Percentiles rank a stretch among this genome's conserved stretches.
phyloP scores from a whole-genome alignment of 208 protist genomes.

The Leishmania guyanensis region DNA sequence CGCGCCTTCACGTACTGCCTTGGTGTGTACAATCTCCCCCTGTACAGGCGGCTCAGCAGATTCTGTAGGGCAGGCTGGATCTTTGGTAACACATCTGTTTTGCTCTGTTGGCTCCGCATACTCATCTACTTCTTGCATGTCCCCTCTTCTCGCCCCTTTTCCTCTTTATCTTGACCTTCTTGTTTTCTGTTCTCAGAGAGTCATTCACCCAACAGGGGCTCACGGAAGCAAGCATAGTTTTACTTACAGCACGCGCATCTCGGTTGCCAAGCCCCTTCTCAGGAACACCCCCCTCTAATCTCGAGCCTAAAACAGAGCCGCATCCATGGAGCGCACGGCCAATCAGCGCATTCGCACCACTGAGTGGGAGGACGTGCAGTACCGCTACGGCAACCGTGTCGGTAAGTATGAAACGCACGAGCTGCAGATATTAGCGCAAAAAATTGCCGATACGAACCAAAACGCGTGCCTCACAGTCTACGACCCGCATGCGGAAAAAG shows the following conservation, averaged over 20 bases:
- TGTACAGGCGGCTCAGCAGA: not conserved
- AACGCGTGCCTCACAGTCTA: slow-evolving; percentile 73
- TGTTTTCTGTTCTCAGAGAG: not conserved
- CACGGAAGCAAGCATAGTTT: not conserved
- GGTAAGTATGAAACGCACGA: slow-evolving; percentile 87
- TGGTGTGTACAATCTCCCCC: not conserved
- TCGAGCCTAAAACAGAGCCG: not conserved
- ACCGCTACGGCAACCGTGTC: slow-evolving; percentile 87
- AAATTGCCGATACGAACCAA: slow-evolving; percentile 71
- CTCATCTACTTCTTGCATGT: not conserved
- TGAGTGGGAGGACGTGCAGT: slow-evolving; percentile 93
- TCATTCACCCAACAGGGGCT: not conserved
- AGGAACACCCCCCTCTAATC: not conserved
- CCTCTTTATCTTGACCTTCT: not conserved
- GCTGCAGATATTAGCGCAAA: slow-evolving; percentile 78
- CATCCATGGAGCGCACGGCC: slow-evolving; percentile 74
- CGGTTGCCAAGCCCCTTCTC: not conserved
- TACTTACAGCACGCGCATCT: not conserved
- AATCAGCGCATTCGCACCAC: slow-evolving; percentile 85
- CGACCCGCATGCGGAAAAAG: slow-evolving; percentile 71
- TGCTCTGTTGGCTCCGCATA: not conserved
- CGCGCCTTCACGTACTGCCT: not conserved
- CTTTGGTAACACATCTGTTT: not conserved
- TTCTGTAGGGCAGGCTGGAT: not conserved
- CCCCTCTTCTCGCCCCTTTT: not conserved